Evolutionary conservation across 495 filamentous ascomycete species (phyloP).

Genomic region (Tetracladium marchalianum): DNA sequence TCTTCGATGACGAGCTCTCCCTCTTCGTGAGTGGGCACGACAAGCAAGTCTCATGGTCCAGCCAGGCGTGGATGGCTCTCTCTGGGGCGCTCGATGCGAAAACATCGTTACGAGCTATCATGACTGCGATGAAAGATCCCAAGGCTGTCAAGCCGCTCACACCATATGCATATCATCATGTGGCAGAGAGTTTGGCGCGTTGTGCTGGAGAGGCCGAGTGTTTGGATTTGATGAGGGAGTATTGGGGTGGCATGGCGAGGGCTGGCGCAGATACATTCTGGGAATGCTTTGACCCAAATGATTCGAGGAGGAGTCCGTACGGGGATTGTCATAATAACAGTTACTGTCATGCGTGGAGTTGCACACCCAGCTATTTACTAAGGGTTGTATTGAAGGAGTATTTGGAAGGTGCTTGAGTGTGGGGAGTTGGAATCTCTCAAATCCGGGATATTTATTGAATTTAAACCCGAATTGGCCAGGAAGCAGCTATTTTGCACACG

Average conservation of each 20-base stretch:
- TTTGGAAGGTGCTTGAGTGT: neutral
- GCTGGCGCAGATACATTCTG: constrained; percentile 16
- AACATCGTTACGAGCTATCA: constrained; percentile 8
- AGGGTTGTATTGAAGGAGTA: constrained; percentile 8
- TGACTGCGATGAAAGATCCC: constrained; percentile 13
- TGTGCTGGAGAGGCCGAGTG: constrained; percentile 6
- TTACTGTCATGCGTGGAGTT: constrained; percentile 17
- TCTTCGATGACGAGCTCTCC: constrained; percentile 6
- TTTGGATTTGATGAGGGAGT: constrained; percentile 8
- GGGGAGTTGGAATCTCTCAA: too few species aligned
- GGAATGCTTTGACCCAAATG: constrained; percentile 13
- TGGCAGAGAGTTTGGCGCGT: constrained; percentile 6
- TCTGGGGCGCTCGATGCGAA: constrained; percentile 9
- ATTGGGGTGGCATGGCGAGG: constrained; percentile 14
- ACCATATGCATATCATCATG: constrained; percentile 14
- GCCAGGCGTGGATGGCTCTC: constrained; percentile 20
- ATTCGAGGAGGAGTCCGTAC: constrained; percentile 15
- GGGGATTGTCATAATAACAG: constrained; percentile 17
- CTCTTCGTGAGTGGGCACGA: constrained; percentile 16
- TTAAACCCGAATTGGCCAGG: too few species aligned
- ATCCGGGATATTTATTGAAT: too few species aligned
- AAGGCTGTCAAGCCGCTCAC: constrained; percentile 16
- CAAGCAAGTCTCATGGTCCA: constrained; percentile 16
- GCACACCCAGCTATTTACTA: constrained; percentile 15
- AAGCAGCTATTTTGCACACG: too few species aligned